These are phyloP conservation scores for Pseudogymnoascus sp. DNA, from an alignment of 2,329 filamentous ascomycete genomes.

Conservation along the genomic window DNA sequence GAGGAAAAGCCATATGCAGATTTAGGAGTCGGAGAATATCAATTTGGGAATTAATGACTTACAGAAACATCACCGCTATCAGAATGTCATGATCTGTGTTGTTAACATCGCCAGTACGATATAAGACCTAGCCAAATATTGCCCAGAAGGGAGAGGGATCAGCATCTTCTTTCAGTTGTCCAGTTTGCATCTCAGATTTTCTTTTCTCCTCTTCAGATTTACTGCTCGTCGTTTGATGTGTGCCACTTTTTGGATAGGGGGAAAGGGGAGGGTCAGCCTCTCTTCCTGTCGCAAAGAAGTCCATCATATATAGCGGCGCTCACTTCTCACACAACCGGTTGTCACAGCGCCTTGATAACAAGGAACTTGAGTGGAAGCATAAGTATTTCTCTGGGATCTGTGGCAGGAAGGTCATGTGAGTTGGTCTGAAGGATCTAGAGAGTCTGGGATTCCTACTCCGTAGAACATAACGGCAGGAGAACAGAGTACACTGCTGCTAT, in stretches of 20 bases:
- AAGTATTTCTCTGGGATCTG: background rate
- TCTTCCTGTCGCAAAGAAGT: background rate
- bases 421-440: background rate
- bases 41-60: background rate
- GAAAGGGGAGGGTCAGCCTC: background rate
- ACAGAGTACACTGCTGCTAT: too few species aligned
- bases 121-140: background rate
- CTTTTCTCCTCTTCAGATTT: background rate
- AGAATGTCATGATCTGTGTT: background rate
- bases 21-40: background rate
- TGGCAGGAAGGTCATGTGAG: background rate
- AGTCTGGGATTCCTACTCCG: too few species aligned
- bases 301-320: background rate
- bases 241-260: background rate
- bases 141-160: background rate
- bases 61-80: too few species aligned
- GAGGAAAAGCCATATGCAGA: background rate
- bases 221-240: background rate
- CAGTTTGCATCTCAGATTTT: background rate
- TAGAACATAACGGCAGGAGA: too few species aligned
- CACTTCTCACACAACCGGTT: background rate
- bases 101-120: too few species aligned
- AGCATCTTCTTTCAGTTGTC: background rate
- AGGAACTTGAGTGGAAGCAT: background rate
- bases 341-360: background rate